Conservation (phyloP, 2,329 filamentous ascomycete genomes). For the Apiospora marii region DNA sequence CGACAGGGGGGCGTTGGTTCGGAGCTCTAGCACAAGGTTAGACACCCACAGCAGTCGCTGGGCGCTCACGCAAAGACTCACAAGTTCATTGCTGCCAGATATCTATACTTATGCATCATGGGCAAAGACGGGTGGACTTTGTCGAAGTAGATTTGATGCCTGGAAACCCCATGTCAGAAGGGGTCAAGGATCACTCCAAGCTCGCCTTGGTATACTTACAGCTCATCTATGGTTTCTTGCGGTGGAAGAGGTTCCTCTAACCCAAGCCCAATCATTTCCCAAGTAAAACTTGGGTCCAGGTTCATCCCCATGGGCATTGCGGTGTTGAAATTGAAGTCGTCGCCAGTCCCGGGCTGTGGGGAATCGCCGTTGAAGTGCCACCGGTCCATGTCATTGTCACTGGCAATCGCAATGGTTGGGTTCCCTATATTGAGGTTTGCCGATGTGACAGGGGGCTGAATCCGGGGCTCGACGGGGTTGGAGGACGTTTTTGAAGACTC, state of each 20-base stretch:
- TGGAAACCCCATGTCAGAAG: slow-evolving; percentile 41
- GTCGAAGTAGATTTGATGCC: slow-evolving; percentile 86
- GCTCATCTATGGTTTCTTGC: slow-evolving; percentile 76
- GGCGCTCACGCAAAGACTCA: slow-evolving; percentile 44
- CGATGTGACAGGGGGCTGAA: slow-evolving; percentile 41
- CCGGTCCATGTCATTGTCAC: slow-evolving; percentile 58
- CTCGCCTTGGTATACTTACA: slow-evolving; percentile 61
- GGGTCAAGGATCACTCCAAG: neutral
- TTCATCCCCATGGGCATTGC: slow-evolving; percentile 53
- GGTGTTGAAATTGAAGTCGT: slow-evolving; percentile 66
- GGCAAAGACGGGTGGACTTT: slow-evolving; percentile 87
- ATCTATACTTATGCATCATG: slow-evolving; percentile 89
- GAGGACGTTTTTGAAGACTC: slow-evolving; percentile 33
- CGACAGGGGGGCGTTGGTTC: slow-evolving; percentile 83
- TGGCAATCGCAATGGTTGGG: slow-evolving; percentile 55
- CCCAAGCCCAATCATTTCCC: slow-evolving; percentile 75
- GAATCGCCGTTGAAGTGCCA: slow-evolving; percentile 66
- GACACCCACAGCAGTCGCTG: neutral
- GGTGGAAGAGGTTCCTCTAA: slow-evolving; percentile 66
- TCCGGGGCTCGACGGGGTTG: slow-evolving; percentile 44
- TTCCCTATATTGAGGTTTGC: slow-evolving; percentile 53
- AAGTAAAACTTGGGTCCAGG: slow-evolving; percentile 69
- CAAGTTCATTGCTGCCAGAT: slow-evolving; percentile 87
- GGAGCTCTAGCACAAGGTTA: slow-evolving; percentile 61
- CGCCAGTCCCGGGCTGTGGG: slow-evolving; percentile 55